Evolutionary conservation across 2,329 filamentous ascomycete genomes (phyloP).

Genomic region (Decorospora gaudefroyi): DNA sequence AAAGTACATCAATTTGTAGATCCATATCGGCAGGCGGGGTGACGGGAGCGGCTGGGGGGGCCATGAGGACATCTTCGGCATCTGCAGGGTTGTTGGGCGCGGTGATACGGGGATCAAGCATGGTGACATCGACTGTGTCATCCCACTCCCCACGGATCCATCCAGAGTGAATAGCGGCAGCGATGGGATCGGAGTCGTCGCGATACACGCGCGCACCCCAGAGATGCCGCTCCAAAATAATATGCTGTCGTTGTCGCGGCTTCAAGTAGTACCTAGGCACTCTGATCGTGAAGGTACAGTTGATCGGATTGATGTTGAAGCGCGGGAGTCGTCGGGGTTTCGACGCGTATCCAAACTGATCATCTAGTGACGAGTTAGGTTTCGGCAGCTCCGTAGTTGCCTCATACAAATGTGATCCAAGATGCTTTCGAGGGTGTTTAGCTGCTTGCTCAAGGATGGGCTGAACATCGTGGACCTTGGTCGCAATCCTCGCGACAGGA

Average conservation of each 20-base stretch:
- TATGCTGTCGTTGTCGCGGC: slow-evolving; percentile 73
- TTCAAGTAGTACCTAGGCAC: slow-evolving; percentile 79
- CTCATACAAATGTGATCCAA: slow-evolving; percentile 83
- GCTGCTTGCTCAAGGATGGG: slow-evolving; percentile 72
- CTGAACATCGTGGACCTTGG: slow-evolving; percentile 60
- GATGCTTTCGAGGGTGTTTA: slow-evolving; percentile 72
- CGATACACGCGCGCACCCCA: slow-evolving; percentile 97
- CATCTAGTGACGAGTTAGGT: slow-evolving; percentile 50
- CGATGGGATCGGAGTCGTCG: slow-evolving; percentile 91
- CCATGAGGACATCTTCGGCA: slow-evolving; percentile 50
- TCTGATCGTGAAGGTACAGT: slow-evolving; percentile 88
- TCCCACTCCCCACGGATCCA: slow-evolving; percentile 91
- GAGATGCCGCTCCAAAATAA: slow-evolving; percentile 76
- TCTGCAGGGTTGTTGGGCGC: slow-evolving; percentile 50
- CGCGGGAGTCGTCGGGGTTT: slow-evolving; percentile 74
- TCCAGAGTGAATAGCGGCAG: slow-evolving; percentile 88
- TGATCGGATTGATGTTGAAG: slow-evolving; percentile 73
- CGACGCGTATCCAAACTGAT: slow-evolving; percentile 62
- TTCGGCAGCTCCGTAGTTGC: slow-evolving; percentile 62
- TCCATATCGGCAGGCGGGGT: slow-evolving; percentile 71
- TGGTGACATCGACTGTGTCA: slow-evolving; percentile 71
- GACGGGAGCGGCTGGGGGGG: slow-evolving; percentile 59
- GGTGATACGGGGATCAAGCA: slow-evolving; percentile 64
- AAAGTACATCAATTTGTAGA: slow-evolving; percentile 81
- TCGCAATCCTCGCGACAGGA: slow-evolving; percentile 62